Conservation (phyloP, 306 rosid genomes). For the Cercis canadensis region DNA sequence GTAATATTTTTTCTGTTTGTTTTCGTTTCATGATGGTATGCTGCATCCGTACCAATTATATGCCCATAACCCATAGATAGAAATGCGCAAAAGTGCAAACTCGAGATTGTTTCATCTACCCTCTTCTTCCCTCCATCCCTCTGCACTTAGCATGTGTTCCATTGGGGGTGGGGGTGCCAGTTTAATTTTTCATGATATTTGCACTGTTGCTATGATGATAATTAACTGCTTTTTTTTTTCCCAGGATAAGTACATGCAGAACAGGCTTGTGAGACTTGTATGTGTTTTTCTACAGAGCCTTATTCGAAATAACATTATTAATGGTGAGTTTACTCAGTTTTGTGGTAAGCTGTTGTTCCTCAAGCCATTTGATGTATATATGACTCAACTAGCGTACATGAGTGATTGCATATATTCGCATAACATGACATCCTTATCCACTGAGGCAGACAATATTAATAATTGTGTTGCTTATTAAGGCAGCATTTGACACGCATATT, state of each 20-base stretch:
- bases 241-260: conserved; percentile 99
- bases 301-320: conserved; percentile 91
- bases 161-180: not conserved
- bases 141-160: conserved; percentile 9
- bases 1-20: not conserved
- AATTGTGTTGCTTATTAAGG: conserved; percentile 12
- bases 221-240: conserved; percentile 21
- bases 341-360: conserved; percentile 11
- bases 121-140: not conserved
- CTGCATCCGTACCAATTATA: conserved; percentile 5
- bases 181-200: conserved; percentile 9
- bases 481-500: conserved; percentile 3
- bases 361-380: conserved; percentile 7
- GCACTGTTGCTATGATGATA: not conserved
- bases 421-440: not conserved
- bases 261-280: conserved; percentile 96
- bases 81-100: not conserved
- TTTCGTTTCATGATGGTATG: not conserved
- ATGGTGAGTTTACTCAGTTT: conserved; percentile 65
- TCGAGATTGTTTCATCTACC: not conserved
- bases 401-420: conserved; percentile 13
- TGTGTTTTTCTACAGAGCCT: conserved; percentile 97
- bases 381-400: not conserved
- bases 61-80: not conserved
- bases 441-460: not conserved